Percentiles rank a stretch among this genome's conserved stretches.
phyloP scores from a whole-genome alignment of 2,329 filamentous ascomycete species.

The Meredithiella fracta region DNA sequence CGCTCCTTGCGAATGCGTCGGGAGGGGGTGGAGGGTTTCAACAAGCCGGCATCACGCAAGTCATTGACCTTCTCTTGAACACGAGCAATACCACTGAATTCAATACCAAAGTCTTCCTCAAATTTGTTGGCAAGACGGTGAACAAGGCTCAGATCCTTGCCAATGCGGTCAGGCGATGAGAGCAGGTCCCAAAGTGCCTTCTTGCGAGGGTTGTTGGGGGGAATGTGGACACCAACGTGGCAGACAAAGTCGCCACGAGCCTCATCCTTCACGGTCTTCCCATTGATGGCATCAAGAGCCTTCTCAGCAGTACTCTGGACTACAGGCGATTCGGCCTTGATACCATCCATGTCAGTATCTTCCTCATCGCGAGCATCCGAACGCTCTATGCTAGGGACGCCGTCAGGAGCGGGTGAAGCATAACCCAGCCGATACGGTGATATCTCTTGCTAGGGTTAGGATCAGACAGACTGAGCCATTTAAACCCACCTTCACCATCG shows the following conservation, averaged over 20 bases:
- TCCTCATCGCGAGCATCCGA: conserved; percentile 55
- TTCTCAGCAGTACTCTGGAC: conserved; percentile 53
- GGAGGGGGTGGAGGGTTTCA: conserved; percentile 47
- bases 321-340: conserved; percentile 31
- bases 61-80: conserved; percentile 80
- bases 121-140: conserved; percentile 69
- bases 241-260: conserved; percentile 91
- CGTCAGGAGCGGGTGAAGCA: conserved; percentile 70
- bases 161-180: conserved; percentile 81
- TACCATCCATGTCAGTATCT: conserved; percentile 26
- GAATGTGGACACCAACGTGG: conserved; percentile 89
- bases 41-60: conserved; percentile 55
- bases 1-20: conserved; percentile 48
- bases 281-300: conserved; percentile 85
- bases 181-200: conserved; percentile 96
- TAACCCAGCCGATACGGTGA: conserved; percentile 96
- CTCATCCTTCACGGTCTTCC: conserved; percentile 92
- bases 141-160: conserved; percentile 73
- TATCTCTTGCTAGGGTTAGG: conserved; percentile 95
- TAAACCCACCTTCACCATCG: conserved; percentile 80
- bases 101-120: conserved; percentile 64
- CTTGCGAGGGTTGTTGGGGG: conserved; percentile 70
- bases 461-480: conserved; percentile 89
- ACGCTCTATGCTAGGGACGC: conserved; percentile 47
- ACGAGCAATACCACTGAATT: conserved; percentile 59